Evolutionary conservation across 2,329 filamentous ascomycete genomes (phyloP).

Genomic region (Thielaviopsis populi): DNA sequence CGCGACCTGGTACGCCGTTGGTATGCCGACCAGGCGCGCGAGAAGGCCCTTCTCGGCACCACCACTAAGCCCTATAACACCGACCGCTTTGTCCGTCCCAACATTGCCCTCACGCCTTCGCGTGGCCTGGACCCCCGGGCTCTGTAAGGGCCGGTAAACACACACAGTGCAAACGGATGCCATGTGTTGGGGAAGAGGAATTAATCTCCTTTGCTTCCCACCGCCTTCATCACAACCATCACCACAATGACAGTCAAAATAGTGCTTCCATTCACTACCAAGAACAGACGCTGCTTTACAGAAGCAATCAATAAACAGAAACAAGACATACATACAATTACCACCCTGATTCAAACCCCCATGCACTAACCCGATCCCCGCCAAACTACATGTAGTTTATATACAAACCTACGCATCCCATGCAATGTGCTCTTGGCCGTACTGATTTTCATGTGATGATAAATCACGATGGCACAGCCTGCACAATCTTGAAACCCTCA

Average conservation of each 20-base stretch:
- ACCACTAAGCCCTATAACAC: slow-evolving; percentile 76
- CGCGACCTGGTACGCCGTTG: slow-evolving; percentile 81
- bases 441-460: background rate
- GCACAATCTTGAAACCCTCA: slow-evolving; percentile 62
- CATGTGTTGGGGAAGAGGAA: background rate
- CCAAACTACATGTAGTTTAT: background rate
- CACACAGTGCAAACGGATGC: background rate
- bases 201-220: background rate
- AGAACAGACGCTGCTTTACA: background rate
- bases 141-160: background rate
- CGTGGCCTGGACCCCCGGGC: background rate
- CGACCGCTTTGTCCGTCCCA: slow-evolving; percentile 50
- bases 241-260: background rate
- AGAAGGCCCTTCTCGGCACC: slow-evolving; percentile 77
- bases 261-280: background rate
- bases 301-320: slow-evolving; percentile 5
- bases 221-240: background rate
- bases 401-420: background rate
- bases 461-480: slow-evolving; percentile 32
- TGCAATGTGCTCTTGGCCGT: background rate
- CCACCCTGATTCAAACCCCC: background rate
- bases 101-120: slow-evolving; percentile 13
- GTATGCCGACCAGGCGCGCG: slow-evolving; percentile 72
- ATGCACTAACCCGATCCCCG: too few species aligned
- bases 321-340: background rate